Base-by-base conservation (phyloP, 2,329 filamentous ascomycete species). In the Alternaria triticimaculans region DNA sequence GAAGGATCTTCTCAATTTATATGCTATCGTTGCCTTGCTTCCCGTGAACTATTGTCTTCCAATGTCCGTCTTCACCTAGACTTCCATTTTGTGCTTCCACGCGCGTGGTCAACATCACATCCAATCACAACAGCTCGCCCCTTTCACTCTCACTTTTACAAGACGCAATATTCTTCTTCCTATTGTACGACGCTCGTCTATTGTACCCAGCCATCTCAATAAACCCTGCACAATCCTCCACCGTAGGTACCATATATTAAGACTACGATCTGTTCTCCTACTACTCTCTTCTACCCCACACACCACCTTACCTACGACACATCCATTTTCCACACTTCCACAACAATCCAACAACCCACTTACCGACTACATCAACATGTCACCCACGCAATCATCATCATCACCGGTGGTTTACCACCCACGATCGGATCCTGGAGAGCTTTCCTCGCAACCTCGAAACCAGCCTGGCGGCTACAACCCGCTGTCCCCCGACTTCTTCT, bases 31-130 rank as follows among this genome's bases (percentile, higher is more conserved):
- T 41, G 33, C 30, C 3, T 2, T 10, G 0, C 33, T n/a, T 41
- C 33, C 33, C 1, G 8, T 41, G 8, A 41, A n/a, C 7, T 5
- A 0, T n/a, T 10, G 1, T n/a, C 15, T 41, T 9, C 33, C 0
- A n/a, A 7, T 20, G 18, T 4, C 9, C n/a, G 41, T 44, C 18
- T 44, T 20, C 41, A 44, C 18, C 5, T 11, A 6, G 5, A 20
- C 15, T 18, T 10, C 9, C 15, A 10, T 26, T 18, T 18, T 5
- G 3, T 43, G 7, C 37, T 43, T 43, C 7, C n/a, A 10, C 7
- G 15, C 41, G n/a, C 18, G 5, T 44, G 10, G 0, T 6, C 41
- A 7, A 6, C 15, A 12, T 11, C 18, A 20, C 10, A 18, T 20
- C 41, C 1, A 11, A 14, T 4, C 11, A 44, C 18, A 12, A 37